Evolutionary conservation across 2,329 filamentous ascomycete genomes (phyloP).

Genomic region (Nemania serpens): DNA sequence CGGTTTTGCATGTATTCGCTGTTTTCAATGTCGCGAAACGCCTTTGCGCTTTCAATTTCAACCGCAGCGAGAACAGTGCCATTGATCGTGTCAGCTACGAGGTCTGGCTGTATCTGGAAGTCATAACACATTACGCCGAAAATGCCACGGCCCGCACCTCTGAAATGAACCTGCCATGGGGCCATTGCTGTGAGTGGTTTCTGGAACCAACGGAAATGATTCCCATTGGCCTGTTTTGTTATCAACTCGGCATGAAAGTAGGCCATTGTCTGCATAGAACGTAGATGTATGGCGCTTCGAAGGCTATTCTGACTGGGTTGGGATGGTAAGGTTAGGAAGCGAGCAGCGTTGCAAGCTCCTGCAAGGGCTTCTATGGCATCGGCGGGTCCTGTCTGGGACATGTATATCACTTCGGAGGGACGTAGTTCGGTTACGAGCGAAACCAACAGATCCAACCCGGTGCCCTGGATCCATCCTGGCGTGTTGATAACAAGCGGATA

Average conservation of each 20-base stretch:
- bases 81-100: slow-evolving; percentile 69
- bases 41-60: slow-evolving; percentile 58
- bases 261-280: slow-evolving; percentile 78
- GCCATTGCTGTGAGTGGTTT: slow-evolving; percentile 59
- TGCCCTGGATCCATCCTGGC: slow-evolving; percentile 73
- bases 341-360: slow-evolving; percentile 46
- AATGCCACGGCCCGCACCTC: slow-evolving; percentile 56
- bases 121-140: slow-evolving; percentile 71
- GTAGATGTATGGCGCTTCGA: slow-evolving; percentile 67
- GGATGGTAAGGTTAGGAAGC: slow-evolving; percentile 61
- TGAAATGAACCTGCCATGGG: slow-evolving; percentile 68
- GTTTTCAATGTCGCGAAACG: slow-evolving; percentile 47
- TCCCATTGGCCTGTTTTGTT: slow-evolving; percentile 23
- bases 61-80: slow-evolving; percentile 73
- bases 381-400: slow-evolving; percentile 66
- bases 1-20: slow-evolving; percentile 25
- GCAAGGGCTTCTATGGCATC: slow-evolving; percentile 61
- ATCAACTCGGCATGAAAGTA: slow-evolving; percentile 66
- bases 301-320: slow-evolving; percentile 59
- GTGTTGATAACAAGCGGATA: slow-evolving; percentile 73
- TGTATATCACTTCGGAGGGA: slow-evolving; percentile 68
- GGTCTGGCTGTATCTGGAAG: slow-evolving; percentile 61
- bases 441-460: slow-evolving; percentile 67
- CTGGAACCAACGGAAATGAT: slow-evolving; percentile 52
- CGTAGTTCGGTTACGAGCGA: slow-evolving; percentile 58